Evolutionary conservation across 2,329 filamentous ascomycete species (phyloP), one percentile per base, ranked within the genome.

Genomic region (Fusarium sp.): DNA sequence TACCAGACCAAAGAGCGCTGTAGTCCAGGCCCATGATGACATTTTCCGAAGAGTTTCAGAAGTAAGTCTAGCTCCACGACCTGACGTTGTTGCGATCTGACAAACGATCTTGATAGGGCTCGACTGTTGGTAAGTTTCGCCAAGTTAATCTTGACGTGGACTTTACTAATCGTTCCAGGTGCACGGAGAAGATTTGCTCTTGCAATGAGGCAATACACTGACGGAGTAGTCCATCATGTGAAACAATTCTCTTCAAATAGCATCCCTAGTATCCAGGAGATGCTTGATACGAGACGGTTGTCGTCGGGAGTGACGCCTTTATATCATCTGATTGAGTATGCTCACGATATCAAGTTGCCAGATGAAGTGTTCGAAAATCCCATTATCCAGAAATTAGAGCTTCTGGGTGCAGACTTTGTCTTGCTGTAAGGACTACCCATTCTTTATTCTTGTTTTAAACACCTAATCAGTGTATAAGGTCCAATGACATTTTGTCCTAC

Each of bases 11-110:
- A 69, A 69, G 24, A 63, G 34, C 6, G 38, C 65, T 17, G 66
- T 69, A 14, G 66, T 69, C 5, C 58, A 64, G 13, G 65, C 66
- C 13, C 66, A 69, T 18, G 66, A 69, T 17, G 65, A 69, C 10
- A 64, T 69, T 1, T 69, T 69, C 8, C 22, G 22, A 52, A 32
- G 66, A 14, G 65, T 69, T 1, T 69, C 66, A 17, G 15, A 64
- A 15, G 66, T 52, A 41, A 22, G 57, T 6, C 3, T 2, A 22
- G 1, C 4, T 2, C 1, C 1, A 22, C 1, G 7, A 1, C 3
- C 3, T 11, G 6, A 0, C 1, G 2, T 2, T 7, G 6, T 12
- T 13, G 9, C 3, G 15, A 24, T 36, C 22, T 26, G 3, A 30
- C 17, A 4, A 7, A 3, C 8, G 1, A 8, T 6, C 8, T 13